These are phyloP conservation scores for Clonostachys solani DNA, from an alignment of 2,329 filamentous ascomycete genomes.

Conservation along the genomic window DNA sequence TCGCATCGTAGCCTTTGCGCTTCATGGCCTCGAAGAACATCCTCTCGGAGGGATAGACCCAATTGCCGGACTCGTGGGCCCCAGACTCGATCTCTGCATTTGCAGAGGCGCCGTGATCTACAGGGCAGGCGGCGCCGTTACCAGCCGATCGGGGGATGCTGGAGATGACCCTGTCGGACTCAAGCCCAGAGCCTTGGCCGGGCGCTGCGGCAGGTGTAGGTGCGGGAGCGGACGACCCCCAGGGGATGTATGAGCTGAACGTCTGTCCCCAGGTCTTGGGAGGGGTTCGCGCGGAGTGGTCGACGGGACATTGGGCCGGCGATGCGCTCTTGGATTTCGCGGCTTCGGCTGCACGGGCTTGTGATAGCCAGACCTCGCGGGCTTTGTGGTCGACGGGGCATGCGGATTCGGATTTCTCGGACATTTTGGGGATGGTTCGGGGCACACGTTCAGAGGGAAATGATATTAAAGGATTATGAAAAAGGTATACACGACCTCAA, in stretches of 20 bases:
- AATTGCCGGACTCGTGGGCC: conserved; percentile 73
- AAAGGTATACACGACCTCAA: too few species aligned
- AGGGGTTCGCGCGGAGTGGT: conserved; percentile 15
- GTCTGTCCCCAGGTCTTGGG: conserved; percentile 37
- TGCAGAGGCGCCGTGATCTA: conserved; percentile 39
- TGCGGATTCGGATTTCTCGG: conserved; percentile 24
- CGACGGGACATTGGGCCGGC: conserved; percentile 23
- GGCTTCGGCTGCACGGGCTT: conserved; percentile 51
- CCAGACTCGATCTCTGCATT: conserved; percentile 80
- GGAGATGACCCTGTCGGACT: conserved; percentile 68
- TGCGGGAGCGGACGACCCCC: conserved; percentile 22
- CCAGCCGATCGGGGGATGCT: conserved; percentile 65
- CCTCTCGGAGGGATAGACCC: conserved; percentile 94
- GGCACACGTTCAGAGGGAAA: too few species aligned
- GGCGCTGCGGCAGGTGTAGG: conserved; percentile 6
- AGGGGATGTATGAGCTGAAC: conserved; percentile 34
- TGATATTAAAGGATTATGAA: too few species aligned
- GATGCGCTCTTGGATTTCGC: conserved; percentile 12
- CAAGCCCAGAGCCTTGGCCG: conserved; percentile 35
- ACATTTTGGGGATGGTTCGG: conserved; percentile 11
- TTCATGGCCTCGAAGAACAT: conserved; percentile 98
- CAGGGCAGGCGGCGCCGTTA: conserved; percentile 28
- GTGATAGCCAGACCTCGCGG: conserved; percentile 79
- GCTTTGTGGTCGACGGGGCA: conserved; percentile 92
- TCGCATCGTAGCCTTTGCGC: conserved; percentile 76